Conservation (phyloP, 2,329 filamentous ascomycete species). For the Hymenoscyphus linearis region DNA sequence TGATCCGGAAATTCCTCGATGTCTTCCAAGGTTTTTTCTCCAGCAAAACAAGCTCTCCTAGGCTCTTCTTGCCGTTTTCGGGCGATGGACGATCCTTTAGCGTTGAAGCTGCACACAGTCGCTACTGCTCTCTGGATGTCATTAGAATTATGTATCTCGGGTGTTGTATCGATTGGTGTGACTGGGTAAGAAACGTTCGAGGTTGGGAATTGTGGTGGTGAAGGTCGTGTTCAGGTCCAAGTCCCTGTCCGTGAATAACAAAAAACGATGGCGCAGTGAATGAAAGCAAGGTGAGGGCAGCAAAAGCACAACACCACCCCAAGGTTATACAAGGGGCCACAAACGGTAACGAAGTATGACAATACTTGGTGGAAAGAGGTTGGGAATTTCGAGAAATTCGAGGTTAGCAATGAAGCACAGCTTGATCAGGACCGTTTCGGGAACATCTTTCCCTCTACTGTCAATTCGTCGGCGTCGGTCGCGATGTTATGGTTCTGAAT, state of each 20-base stretch:
- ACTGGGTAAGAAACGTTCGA: conserved; percentile 5
- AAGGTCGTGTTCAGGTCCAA: background rate
- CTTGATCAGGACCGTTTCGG: background rate
- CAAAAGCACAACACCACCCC: background rate
- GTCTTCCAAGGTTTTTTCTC: background rate
- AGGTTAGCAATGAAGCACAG: background rate
- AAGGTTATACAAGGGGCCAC: background rate
- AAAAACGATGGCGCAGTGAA: conserved; percentile 7
- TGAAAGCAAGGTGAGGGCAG: conserved; percentile 1
- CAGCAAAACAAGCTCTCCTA: background rate
- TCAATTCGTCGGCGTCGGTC: conserved; percentile 4
- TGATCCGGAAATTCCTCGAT: conserved; percentile 3
- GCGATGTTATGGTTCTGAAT: conserved; percentile 28
- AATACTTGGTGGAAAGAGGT: background rate
- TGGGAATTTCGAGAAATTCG: background rate
- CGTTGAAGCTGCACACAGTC: conserved; percentile 10
- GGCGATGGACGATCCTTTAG: background rate
- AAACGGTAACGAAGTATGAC: background rate
- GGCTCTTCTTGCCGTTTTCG: background rate
- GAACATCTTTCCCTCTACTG: background rate
- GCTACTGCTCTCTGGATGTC: conserved; percentile 16
- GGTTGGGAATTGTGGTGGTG: background rate
- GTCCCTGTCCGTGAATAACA: conserved; percentile 3
- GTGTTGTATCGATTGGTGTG: background rate
- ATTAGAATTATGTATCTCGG: conserved; percentile 19